Evolutionary conservation across 2,329 filamentous ascomycete genomes (phyloP), one percentile per base, ranked within the genome.

Genomic region (Trichoderma asperellum): DNA sequence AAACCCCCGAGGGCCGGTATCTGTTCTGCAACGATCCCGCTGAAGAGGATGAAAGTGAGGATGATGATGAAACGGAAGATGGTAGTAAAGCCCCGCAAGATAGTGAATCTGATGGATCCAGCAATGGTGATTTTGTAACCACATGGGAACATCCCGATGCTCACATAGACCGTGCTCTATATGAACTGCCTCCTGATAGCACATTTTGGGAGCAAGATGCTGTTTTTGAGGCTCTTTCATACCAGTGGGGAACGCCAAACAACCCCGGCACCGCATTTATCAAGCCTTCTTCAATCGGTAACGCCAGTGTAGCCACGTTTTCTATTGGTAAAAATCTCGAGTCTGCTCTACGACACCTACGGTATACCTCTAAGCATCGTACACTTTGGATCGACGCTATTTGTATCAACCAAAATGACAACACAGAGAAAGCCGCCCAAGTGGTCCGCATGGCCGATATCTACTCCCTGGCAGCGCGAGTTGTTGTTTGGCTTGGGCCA

Each of bases 361-460:
- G 47, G 2, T 49, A 49, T 24, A 24, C n/a, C 12, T 49, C 47
- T 11, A 24, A 24, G 4, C 8, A 10, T 24, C 47, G 47, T 5
- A 49, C 47, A n/a, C 78, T 14, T 79, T 49, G 77, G 77, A 74
- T 74, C 8, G 72, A 72, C 27, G 71, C 77, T 0, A 71, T 77
- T 2, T 78, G 77, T 68, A 77, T 78, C 58, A 71, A 73, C 64
- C 72, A 73, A 34, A 34, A 55, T 29, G 65, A 72, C 40, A n/a
- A 43, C 7, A n/a, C 66, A 0, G 76, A 78, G 61, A 76, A 76
- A 63, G 74, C 73, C 57, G 11, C 35, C 0, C 77, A 78, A 63
- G 77, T 78, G 4, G 69, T 58, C 29, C 72, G 76, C 52, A 79
- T 79, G 77, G 73, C 76, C 11, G 67, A 68, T n/a, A 78, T 78